Percentiles rank a stretch among this genome's conserved stretches.
Conservation (phyloP, 2,329 filamentous ascomycete genomes). For the Botrytis medusae region DNA sequence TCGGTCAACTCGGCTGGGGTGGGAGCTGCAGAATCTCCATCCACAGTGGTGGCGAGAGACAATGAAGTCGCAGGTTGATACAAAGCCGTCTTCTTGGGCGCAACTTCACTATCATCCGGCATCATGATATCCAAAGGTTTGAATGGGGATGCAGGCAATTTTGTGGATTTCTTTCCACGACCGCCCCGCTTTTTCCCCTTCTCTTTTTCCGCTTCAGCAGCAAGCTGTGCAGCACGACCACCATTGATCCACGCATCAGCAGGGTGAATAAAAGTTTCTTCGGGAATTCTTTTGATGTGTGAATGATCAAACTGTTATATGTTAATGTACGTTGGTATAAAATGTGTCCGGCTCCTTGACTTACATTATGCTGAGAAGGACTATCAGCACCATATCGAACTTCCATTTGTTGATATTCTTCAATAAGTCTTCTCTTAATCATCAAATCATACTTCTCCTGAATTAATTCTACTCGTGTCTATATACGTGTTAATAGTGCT, state of each 20-base stretch:
- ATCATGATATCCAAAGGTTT: conserved; percentile 1
- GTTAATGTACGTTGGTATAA: conserved; percentile 20
- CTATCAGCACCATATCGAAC: conserved; percentile 26
- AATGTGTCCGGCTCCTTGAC: conserved; percentile 14
- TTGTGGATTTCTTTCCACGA: conserved; percentile 18
- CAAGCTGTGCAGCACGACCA: conserved; percentile 17
- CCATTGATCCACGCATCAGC: conserved; percentile 17
- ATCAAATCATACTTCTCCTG: conserved; percentile 26
- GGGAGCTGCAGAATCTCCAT: conserved; percentile 28
- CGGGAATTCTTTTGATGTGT: conserved; percentile 18
- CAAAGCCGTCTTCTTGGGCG: conserved; percentile 24
- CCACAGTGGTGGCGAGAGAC: conserved; percentile 18
- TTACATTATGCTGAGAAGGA: conserved; percentile 33
- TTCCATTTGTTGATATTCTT: conserved; percentile 27
- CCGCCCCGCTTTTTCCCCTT: conserved; percentile 14
- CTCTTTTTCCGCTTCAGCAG: conserved; percentile 22
- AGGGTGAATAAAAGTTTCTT: conserved; percentile 5
- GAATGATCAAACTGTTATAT: conserved; percentile 28
- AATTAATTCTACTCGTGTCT: conserved; percentile 26
- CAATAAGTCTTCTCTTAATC: conserved; percentile 31
- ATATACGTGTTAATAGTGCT: conserved; percentile 21
- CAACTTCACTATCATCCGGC: conserved; percentile 22
- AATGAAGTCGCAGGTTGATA: conserved; percentile 25
- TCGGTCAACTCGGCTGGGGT: conserved; percentile 31
- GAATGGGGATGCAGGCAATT: conserved; percentile 15